Evolutionary conservation across 371 early-diverging fungal species (phyloP).

Genomic region (Circinella umbellata): DNA sequence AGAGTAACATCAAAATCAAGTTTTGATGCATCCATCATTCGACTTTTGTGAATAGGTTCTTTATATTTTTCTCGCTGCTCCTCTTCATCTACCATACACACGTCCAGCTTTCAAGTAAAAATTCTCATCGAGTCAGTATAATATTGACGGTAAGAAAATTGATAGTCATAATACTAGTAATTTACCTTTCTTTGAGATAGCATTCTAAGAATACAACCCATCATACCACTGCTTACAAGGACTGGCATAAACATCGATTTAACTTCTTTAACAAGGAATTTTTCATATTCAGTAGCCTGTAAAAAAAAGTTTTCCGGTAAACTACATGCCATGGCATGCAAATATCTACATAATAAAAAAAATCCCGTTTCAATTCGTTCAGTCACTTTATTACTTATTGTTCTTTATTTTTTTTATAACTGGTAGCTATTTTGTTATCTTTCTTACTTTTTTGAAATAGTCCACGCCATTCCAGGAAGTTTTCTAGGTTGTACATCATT

Average conservation of each 20-base stretch:
- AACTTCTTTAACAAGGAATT: constrained; percentile 14
- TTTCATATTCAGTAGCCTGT: constrained; percentile 37
- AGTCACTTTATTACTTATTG: neutral
- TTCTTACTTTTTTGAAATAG: constrained; percentile 46
- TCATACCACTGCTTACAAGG: constrained; percentile 36
- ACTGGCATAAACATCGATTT: constrained; percentile 9
- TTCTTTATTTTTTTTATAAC: neutral
- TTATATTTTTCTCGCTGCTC: neutral
- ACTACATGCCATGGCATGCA: constrained; percentile 20
- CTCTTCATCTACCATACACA: neutral
- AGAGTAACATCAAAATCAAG: neutral
- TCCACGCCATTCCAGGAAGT: constrained; percentile 50
- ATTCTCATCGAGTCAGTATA: neutral
- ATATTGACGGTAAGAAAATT: too few relatives aligned
- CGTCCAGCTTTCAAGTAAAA: neutral
- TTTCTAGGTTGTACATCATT: constrained; percentile 36
- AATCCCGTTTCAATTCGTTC: too few relatives aligned
- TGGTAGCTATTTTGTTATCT: too few relatives aligned
- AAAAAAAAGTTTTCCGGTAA: constrained; percentile 24
- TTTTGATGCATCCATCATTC: neutral
- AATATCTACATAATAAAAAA: constrained; percentile 12
- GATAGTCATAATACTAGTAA: neutral
- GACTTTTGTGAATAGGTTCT: neutral
- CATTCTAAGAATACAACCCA: constrained; percentile 35
- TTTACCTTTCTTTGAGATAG: constrained; percentile 34